These are phyloP conservation scores for Anethum foeniculum DNA, from an alignment of 140 eudicot genomes.

Conservation along the genomic window DNA sequence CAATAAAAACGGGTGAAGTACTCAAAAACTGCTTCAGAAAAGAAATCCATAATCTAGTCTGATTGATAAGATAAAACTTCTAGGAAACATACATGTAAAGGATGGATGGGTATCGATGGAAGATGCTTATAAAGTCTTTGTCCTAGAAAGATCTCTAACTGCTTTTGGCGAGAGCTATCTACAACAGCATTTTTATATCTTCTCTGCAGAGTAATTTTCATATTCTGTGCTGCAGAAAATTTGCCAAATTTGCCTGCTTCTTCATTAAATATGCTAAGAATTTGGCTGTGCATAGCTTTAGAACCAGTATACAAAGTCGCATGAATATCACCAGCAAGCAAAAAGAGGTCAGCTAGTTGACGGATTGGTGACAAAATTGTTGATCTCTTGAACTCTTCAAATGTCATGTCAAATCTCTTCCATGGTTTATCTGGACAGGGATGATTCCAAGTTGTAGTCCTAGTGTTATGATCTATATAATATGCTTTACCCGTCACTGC, in stretches of 20 bases:
- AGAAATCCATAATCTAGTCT: background rate
- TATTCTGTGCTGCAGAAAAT: conserved; percentile 93
- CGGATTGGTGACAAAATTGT: conserved; percentile 77
- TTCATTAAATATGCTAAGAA: conserved; percentile 82
- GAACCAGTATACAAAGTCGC: conserved; percentile 96
- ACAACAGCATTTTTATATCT: conserved; percentile 91
- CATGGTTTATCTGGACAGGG: conserved; percentile 99
- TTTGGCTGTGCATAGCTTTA: conserved; percentile 98
- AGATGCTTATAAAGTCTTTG: conserved; percentile 84
- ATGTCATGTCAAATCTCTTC: conserved; percentile 96
- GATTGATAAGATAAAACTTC: background rate
- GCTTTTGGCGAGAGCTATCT: conserved; percentile 99
- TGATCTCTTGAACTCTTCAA: conserved; percentile 92
- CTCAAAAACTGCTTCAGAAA: background rate
- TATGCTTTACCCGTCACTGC: conserved; percentile 92
- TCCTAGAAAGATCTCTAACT: conserved; percentile 90
- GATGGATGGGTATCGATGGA: conserved; percentile 60
- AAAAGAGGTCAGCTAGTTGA: conserved; percentile 69
- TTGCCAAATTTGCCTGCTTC: conserved; percentile 91
- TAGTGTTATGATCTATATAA: conserved; percentile 90
- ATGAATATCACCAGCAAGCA: conserved; percentile 91
- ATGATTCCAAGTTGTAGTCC: conserved; percentile 98
- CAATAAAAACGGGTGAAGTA: background rate
- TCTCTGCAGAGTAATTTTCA: conserved; percentile 91
- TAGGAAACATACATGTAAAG: conserved; percentile 63